Percentiles rank a stretch among this genome's conserved stretches.
phyloP scores from a whole-genome alignment of 768 basidiomycete genomes.

The Naganishia vaughanmartiniae region DNA sequence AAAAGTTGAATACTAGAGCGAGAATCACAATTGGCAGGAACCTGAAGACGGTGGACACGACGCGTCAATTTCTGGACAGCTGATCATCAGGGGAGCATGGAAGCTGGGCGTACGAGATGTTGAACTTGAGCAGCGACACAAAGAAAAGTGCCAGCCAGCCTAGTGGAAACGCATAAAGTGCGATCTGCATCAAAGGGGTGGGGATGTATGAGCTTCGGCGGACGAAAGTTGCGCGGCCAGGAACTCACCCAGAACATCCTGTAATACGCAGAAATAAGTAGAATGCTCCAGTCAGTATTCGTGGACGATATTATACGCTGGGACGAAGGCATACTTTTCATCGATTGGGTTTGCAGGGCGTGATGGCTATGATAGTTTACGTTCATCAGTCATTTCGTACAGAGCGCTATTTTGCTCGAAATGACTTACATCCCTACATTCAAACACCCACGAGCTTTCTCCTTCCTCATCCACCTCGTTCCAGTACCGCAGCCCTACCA shows the following conservation, averaged over 20 bases:
- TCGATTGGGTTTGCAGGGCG: slow-evolving; percentile 83
- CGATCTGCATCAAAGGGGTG: slow-evolving; percentile 59
- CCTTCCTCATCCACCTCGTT: slow-evolving; percentile 99
- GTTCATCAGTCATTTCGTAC: neutral
- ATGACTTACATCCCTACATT: slow-evolving; percentile 80
- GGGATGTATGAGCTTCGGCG: neutral
- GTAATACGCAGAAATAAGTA: slow-evolving; percentile 32
- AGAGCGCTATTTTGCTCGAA: neutral
- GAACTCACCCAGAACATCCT: slow-evolving; percentile 88
- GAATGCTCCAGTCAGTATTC: neutral
- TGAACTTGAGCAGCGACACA: slow-evolving; percentile 83
- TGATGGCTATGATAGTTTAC: slow-evolving; percentile 62
- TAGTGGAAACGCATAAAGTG: slow-evolving; percentile 81
- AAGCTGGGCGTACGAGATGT: slow-evolving; percentile 65
- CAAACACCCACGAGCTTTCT: slow-evolving; percentile 95
- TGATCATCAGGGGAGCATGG: neutral
- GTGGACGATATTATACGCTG: neutral
- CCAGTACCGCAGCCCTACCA: slow-evolving; percentile 96
- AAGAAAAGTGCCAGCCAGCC: slow-evolving; percentile 84
- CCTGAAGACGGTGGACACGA: slow-evolving; percentile 53
- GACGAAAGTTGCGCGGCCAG: slow-evolving; percentile 34
- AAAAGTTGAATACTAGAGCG: slow-evolving; percentile 92
- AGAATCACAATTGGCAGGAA: slow-evolving; percentile 92
- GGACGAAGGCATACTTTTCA: slow-evolving; percentile 63
- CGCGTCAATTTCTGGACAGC: neutral